Percentiles rank a stretch among this genome's conserved stretches.
These are phyloP conservation scores for Cordyceps farinosa DNA, from an alignment of 2,329 filamentous ascomycete species.

Conservation along the genomic window DNA sequence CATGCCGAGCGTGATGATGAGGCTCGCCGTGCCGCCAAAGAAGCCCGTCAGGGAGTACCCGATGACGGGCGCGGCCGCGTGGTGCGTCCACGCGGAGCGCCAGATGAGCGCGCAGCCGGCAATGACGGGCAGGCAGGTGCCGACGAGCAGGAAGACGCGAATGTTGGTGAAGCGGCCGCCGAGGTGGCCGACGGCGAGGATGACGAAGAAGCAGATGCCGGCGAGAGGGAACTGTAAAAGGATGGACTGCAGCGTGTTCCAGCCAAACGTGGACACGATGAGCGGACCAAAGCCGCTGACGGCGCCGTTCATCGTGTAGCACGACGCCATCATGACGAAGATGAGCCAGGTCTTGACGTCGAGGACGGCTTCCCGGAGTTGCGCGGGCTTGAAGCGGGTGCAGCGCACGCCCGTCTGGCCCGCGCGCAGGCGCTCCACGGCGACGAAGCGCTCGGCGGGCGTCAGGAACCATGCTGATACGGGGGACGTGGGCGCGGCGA, in stretches of 20 bases:
- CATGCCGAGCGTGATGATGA: slow-evolving; percentile 50
- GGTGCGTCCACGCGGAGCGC: slow-evolving; percentile 62
- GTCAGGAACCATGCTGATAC: slow-evolving; percentile 67
- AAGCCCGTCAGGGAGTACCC: slow-evolving; percentile 72
- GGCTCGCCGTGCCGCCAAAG: slow-evolving; percentile 66
- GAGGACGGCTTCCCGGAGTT: slow-evolving; percentile 54
- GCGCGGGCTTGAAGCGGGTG: slow-evolving; percentile 55
- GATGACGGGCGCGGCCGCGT: slow-evolving; percentile 61
- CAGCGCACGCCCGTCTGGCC: slow-evolving; percentile 63
- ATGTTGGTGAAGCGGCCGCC: slow-evolving; percentile 59
- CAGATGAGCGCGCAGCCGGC: slow-evolving; percentile 72
- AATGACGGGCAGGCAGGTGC: slow-evolving; percentile 69
- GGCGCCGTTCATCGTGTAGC: slow-evolving; percentile 69
- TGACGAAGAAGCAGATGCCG: slow-evolving; percentile 62
- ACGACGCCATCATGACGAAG: slow-evolving; percentile 64
- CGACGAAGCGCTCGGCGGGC: slow-evolving; percentile 57
- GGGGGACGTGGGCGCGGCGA: slow-evolving; percentile 62
- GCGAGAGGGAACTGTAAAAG: slow-evolving; percentile 74
- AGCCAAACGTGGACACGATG: slow-evolving; percentile 70
- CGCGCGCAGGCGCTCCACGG: slow-evolving; percentile 58
- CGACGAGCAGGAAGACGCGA: slow-evolving; percentile 60
- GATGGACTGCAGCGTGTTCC: slow-evolving; percentile 60
- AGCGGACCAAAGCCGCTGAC: slow-evolving; percentile 68
- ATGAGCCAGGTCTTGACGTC: slow-evolving; percentile 64
- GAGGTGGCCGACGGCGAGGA: slow-evolving; percentile 63